Percentiles rank a stretch among this genome's conserved stretches.
Evolutionary conservation across 2,329 filamentous ascomycete species (phyloP).

Genomic region (Penicillium sp.): DNA sequence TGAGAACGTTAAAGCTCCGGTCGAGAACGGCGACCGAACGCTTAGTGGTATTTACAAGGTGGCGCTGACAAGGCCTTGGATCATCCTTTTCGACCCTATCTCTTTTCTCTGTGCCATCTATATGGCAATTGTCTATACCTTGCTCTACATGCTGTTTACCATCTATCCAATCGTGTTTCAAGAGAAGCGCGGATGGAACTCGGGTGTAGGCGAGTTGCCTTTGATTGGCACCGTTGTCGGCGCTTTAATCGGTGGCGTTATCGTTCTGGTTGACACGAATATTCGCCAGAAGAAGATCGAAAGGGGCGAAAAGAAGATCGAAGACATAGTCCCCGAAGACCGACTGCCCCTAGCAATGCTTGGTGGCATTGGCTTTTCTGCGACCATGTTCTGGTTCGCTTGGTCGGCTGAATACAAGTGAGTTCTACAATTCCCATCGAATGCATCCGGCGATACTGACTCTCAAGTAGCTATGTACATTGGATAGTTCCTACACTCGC

Average conservation of each 20-base stretch:
- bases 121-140: slow-evolving; percentile 55
- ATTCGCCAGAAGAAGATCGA: slow-evolving; percentile 36
- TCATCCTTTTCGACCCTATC: slow-evolving; percentile 56
- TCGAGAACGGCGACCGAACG: slow-evolving; percentile 48
- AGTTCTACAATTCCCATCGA: background rate
- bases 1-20: slow-evolving; percentile 52
- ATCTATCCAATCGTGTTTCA: slow-evolving; percentile 57
- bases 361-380: slow-evolving; percentile 28
- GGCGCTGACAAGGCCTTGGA: slow-evolving; percentile 55
- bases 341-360: slow-evolving; percentile 22
- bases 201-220: slow-evolving; percentile 53
- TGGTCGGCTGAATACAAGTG: slow-evolving; percentile 38
- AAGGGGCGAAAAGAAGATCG: slow-evolving; percentile 16
- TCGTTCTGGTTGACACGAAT: slow-evolving; percentile 44
- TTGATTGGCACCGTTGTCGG: slow-evolving; percentile 38
- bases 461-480: slow-evolving; percentile 29
- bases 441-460: background rate
- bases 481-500: slow-evolving; percentile 50
- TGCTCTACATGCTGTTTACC: slow-evolving; percentile 57
- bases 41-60: slow-evolving; percentile 51
- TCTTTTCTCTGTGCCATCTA: slow-evolving; percentile 54
- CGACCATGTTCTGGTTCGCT: slow-evolving; percentile 46
- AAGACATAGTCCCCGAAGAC: slow-evolving; percentile 27
- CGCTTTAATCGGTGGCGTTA: slow-evolving; percentile 13
- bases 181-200: slow-evolving; percentile 53